phyloP scores from a whole-genome alignment of 768 basidiomycete genomes.

The Tubosaeta brunneosetosa region DNA sequence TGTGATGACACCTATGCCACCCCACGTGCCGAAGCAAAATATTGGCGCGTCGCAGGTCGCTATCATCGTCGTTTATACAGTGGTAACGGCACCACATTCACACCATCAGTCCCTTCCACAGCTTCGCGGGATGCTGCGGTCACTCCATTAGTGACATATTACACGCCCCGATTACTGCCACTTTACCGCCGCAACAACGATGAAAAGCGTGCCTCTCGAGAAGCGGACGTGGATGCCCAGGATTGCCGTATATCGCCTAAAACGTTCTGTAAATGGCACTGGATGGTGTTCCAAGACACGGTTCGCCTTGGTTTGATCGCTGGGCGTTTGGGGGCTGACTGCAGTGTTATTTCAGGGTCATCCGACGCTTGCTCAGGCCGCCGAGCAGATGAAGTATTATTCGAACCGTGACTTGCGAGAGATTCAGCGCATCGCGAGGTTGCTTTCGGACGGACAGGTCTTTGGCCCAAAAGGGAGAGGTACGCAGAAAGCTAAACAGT shows the following conservation, averaged over 20 bases:
- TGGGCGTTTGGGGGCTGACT: background rate
- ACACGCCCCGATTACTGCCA: conserved; percentile 38
- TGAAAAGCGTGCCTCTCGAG: background rate
- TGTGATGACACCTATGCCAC: conserved; percentile 19
- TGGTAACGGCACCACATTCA: conserved; percentile 8
- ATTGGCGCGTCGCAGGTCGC: conserved; percentile 29
- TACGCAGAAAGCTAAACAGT: conserved; percentile 9
- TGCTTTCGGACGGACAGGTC: conserved; percentile 35
- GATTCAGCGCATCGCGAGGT: conserved; percentile 38
- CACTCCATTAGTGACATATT: conserved; percentile 30
- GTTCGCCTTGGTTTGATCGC: conserved; percentile 28
- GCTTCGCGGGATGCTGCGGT: conserved; percentile 1
- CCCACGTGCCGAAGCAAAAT: conserved; percentile 23
- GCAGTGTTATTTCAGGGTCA: conserved; percentile 23
- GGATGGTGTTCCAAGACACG: conserved; percentile 39
- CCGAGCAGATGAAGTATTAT: conserved; percentile 31
- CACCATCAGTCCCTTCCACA: background rate
- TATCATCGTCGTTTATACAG: conserved; percentile 25
- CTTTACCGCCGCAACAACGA: conserved; percentile 28
- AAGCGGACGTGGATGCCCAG: conserved; percentile 11
- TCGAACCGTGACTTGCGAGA: conserved; percentile 37
- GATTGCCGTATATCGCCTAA: conserved; percentile 31
- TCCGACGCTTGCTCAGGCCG: conserved; percentile 34
- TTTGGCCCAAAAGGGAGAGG: conserved; percentile 19
- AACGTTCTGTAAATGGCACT: conserved; percentile 44